Evolutionary conservation across 192 early-diverging fungal species (phyloP), one percentile per base, ranked within the genome.

Genomic region (Radiomyces spectabilis): DNA sequence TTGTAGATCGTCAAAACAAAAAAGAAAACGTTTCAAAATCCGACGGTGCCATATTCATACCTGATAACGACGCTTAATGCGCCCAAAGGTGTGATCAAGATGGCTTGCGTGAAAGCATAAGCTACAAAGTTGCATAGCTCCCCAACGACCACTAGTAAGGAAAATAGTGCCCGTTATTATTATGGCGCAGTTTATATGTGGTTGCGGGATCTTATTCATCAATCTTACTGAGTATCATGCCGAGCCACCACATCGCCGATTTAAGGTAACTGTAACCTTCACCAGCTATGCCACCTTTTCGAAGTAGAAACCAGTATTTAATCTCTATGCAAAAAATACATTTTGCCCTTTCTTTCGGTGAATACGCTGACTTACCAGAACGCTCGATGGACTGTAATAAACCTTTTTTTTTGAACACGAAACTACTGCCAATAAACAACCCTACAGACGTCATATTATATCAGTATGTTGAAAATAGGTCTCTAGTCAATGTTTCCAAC

Each of bases 21-120:
- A 25, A 5, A 33, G 34, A 26, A n/a, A 37, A 12, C 19, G 35
- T 37, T 29, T 24, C n/a, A 13, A 27, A 21, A 13, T 31, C 16
- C 22, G 15, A 51, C 50, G 32, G 30, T 12, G 24, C 30, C 35
- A 16, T 26, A 0, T 31, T 24, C 42, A 27, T 73, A 80, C 78
- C 75, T 88, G 25, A 94, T 79, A 42, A 97, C 82, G 7, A 95
- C 93, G 68, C 86, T 89, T 12, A 89, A 74, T 19, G 93, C 93
- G 26, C 95, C 95, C 31, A 98, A 69, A 32, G 95, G 95, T 10
- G 95, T 98, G 9, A 98, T 92, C 33, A 98, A 61, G 34, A 98
- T 92, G n/a, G 95, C 95, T 2, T 88, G 92, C n/a, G 92, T 89
- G 75, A 91, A 98, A 30, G 89, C 84, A 61, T 98, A 98, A n/a